Evolutionary conservation across 208 protist species (phyloP).

Genomic region (Novymonas esmeraldas): DNA sequence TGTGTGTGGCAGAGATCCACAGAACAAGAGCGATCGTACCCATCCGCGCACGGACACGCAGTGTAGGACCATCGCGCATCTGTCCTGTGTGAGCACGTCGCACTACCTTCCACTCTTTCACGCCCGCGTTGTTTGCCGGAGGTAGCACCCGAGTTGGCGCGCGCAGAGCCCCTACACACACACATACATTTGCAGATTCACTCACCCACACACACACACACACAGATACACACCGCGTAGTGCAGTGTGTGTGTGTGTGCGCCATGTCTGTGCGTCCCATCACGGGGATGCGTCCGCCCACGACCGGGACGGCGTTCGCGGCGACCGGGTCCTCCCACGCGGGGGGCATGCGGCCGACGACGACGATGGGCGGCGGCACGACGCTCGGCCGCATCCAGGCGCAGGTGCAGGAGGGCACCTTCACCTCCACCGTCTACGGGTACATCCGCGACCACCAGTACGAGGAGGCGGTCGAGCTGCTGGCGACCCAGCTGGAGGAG

Average conservation of each 20-base stretch:
- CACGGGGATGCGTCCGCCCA: conserved; percentile 71
- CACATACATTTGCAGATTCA: too few relatives aligned
- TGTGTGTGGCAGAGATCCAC: too few relatives aligned
- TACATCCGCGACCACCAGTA: conserved; percentile 96
- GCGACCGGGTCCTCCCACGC: conserved; percentile 39
- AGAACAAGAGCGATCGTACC: too few relatives aligned
- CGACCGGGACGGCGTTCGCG: conserved; percentile 36
- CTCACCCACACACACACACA: too few relatives aligned
- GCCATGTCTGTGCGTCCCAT: conserved; percentile 41
- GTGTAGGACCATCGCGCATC: too few relatives aligned
- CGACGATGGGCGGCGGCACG: conserved; percentile 88
- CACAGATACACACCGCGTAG: not conserved
- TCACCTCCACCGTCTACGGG: conserved; percentile 95
- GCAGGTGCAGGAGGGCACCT: conserved; percentile 94
- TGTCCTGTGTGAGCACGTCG: too few relatives aligned
- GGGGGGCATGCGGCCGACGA: conserved; percentile 69
- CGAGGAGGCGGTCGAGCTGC: conserved; percentile 91
- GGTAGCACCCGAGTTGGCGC: too few relatives aligned
- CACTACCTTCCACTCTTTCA: too few relatives aligned
- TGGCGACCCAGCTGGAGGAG: conserved; percentile 88
- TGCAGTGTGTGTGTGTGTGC: not conserved
- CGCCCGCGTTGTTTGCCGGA: too few relatives aligned
- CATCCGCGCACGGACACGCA: too few relatives aligned
- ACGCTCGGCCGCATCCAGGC: conserved; percentile 90
- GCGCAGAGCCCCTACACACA: too few relatives aligned